A percentile compares a stretch with the other conserved stretches of the same genome.
Evolutionary conservation across 768 basidiomycete genomes (phyloP).

Genomic region (Mycena albidolilacea): DNA sequence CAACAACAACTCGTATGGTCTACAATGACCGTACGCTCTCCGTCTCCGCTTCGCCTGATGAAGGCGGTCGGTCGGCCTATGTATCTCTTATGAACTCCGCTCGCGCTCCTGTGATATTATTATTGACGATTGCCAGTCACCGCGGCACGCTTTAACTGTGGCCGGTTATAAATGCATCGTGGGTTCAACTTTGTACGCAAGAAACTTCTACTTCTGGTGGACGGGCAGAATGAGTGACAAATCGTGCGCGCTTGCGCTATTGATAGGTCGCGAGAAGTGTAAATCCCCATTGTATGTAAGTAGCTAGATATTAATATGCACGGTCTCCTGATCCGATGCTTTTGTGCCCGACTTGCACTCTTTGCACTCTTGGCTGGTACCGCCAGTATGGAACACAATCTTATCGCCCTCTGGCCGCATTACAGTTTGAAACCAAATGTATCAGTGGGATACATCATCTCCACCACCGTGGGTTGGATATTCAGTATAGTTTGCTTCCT

Average conservation of each 20-base stretch:
- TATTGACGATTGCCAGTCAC: background rate
- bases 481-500: background rate
- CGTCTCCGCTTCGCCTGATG: background rate
- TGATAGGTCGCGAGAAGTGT: background rate
- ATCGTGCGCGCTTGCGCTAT: background rate
- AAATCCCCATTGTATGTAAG: constrained; percentile 8
- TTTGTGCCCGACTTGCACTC: background rate
- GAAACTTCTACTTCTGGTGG: constrained; percentile 13
- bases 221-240: background rate
- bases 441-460: background rate
- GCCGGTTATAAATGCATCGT: constrained; percentile 1
- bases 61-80: background rate
- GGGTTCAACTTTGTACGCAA: constrained; percentile 10
- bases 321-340: background rate
- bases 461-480: background rate
- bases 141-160: background rate
- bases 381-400: background rate
- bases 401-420: background rate
- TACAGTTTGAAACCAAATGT: background rate
- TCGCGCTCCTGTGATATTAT: constrained; percentile 14
- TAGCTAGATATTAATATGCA: constrained; percentile 8
- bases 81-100: constrained; percentile 2
- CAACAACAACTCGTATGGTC: constrained; percentile 31
- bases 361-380: background rate
- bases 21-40: constrained; percentile 20